Evolutionary conservation across 2,329 filamentous ascomycete genomes (phyloP).

Genomic region (Verticillium longisporum): DNA sequence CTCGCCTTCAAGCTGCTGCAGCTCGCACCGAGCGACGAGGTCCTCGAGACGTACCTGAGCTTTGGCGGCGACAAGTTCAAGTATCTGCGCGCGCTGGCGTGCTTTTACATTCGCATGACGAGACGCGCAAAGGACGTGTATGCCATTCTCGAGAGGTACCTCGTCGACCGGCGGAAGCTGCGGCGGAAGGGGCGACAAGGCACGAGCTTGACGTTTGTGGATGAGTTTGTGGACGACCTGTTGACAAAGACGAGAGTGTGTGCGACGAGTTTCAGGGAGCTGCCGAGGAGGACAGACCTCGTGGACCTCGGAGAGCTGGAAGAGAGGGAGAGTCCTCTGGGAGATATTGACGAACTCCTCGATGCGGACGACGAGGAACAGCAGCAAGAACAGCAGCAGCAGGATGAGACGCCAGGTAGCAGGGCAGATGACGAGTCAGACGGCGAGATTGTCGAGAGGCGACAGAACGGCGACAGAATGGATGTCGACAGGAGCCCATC

Average conservation of each 20-base stretch:
- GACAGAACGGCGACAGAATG: slow-evolving; percentile 21
- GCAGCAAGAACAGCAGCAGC: slow-evolving; percentile 19
- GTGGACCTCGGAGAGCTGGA: slow-evolving; percentile 89
- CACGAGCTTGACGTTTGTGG: slow-evolving; percentile 72
- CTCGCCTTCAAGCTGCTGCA: slow-evolving; percentile 92
- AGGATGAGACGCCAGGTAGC: slow-evolving; percentile 17
- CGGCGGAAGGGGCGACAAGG: slow-evolving; percentile 68
- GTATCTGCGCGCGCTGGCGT: slow-evolving; percentile 82
- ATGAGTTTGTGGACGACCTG: slow-evolving; percentile 90
- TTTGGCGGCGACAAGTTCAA: slow-evolving; percentile 72
- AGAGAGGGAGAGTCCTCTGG: slow-evolving; percentile 75
- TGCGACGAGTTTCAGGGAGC: slow-evolving; percentile 85
- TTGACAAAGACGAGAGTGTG: slow-evolving; percentile 85
- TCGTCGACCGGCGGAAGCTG: slow-evolving; percentile 79
- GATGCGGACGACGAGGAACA: slow-evolving; percentile 49
- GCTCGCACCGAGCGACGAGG: slow-evolving; percentile 70
- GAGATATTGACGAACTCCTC: slow-evolving; percentile 67
- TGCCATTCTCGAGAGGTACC: slow-evolving; percentile 68
- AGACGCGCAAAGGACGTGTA: slow-evolving; percentile 79
- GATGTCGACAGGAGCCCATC: slow-evolving; percentile 23
- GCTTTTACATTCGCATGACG: slow-evolving; percentile 89
- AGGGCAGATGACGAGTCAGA: slow-evolving; percentile 28
- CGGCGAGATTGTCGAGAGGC: slow-evolving; percentile 27
- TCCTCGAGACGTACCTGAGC: slow-evolving; percentile 73
- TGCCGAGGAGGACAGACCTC: slow-evolving; percentile 72